Evolutionary conservation across 305 asterid species (phyloP).

Genomic region (Fraxinus paxiana): DNA sequence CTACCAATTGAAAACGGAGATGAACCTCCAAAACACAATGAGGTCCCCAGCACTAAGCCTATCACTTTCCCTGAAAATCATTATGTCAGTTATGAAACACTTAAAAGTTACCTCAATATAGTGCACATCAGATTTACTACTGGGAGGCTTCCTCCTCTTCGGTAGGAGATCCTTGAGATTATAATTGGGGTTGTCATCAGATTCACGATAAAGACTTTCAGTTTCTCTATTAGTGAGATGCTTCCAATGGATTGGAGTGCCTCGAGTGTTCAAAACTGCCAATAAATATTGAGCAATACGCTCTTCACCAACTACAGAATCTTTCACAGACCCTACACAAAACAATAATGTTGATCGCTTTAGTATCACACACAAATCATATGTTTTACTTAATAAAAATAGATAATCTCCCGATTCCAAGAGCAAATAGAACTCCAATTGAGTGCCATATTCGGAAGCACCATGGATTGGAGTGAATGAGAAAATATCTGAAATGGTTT

Average conservation of each 20-base stretch:
- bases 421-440: neutral
- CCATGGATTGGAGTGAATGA: neutral
- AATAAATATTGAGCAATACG: conserved; percentile 78
- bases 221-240: conserved; percentile 33
- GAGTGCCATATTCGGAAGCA: neutral
- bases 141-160: conserved; percentile 35
- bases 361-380: neutral
- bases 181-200: conserved; percentile 45
- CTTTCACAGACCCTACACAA: conserved; percentile 85
- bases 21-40: neutral
- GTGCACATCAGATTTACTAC: conserved; percentile 44
- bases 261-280: conserved; percentile 80
- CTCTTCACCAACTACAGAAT: conserved; percentile 91
- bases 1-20: neutral
- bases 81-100: neutral
- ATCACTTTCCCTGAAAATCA: neutral
- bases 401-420: neutral
- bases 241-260: conserved; percentile 96
- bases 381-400: neutral
- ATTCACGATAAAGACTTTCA: conserved; percentile 29
- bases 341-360: neutral
- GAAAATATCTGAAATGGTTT: neutral
- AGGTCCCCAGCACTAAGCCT: neutral
- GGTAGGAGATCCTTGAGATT: conserved; percentile 53
- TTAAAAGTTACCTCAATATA: conserved; percentile 57